Evolutionary conservation across 768 basidiomycete genomes (phyloP).

Genomic region (Filobasidium wieringae): DNA sequence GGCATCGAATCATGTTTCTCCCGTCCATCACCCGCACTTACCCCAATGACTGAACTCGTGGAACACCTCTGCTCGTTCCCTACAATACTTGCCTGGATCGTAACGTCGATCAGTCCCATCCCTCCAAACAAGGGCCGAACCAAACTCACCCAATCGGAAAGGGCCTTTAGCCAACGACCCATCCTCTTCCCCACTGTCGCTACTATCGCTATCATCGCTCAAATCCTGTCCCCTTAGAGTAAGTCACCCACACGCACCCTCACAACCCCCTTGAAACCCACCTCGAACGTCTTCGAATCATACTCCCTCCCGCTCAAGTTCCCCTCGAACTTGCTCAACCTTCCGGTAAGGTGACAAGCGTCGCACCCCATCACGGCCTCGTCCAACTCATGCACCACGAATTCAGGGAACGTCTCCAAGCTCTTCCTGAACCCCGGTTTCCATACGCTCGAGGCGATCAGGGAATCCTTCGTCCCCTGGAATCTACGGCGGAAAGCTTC

Average conservation of each 20-base stretch:
- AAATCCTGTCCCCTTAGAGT: conserved; percentile 40
- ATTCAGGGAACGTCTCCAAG: conserved; percentile 57
- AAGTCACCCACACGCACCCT: not conserved
- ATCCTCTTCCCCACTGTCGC: conserved; percentile 63
- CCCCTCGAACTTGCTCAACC: conserved; percentile 55
- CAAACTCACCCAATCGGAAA: conserved; percentile 7
- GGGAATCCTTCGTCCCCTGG: conserved; percentile 56
- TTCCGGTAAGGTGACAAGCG: conserved; percentile 65
- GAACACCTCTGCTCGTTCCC: conserved; percentile 23
- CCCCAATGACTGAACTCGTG: conserved; percentile 36
- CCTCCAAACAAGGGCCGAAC: too few relatives aligned
- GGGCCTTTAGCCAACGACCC: not conserved
- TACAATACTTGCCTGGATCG: conserved; percentile 23
- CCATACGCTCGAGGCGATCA: conserved; percentile 81
- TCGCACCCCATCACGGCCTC: conserved; percentile 59
- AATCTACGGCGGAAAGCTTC: conserved; percentile 41
- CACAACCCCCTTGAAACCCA: conserved; percentile 21
- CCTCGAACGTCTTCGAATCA: conserved; percentile 57
- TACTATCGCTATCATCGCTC: conserved; percentile 38
- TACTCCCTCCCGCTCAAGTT: conserved; percentile 59
- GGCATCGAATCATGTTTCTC: conserved; percentile 56
- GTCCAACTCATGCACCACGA: conserved; percentile 47
- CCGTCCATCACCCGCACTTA: conserved; percentile 58
- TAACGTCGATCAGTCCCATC: not conserved
- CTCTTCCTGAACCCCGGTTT: conserved; percentile 53